Evolutionary conservation across 1,284 basidiomycete species (phyloP), one percentile per base, ranked within the genome.

Genomic region (Trichosporon sp.): DNA sequence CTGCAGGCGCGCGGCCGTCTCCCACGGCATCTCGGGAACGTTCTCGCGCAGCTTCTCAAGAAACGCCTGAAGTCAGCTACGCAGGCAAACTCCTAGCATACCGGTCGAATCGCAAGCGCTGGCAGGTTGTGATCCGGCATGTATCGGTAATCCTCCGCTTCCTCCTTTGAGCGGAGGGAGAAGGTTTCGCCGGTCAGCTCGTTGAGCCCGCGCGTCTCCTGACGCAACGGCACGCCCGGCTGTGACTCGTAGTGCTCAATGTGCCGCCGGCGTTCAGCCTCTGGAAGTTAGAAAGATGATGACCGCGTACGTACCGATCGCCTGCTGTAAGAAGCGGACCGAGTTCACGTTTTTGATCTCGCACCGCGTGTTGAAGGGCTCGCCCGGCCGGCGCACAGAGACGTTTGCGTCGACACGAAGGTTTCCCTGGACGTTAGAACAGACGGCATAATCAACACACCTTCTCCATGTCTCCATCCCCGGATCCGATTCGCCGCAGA

Each of bases 321-420:
- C 96, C 34, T 89, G 87, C 83, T 89, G 89, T 84, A 95, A 90
- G 79, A 92, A 95, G 69, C 89, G 89, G 62, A 97, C 87, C 65
- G 94, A 95, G 80, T 98, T 98, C 68, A 99, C 86, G 78, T 99
- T 99, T 84, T 99, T 99, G 77, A 99, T 90, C 83, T 99, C 97
- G 78, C 94, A 97, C 21, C 97, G 89, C 0, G 91, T 95, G 0
- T 95, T 95, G 13, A 85, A 88, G 0, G 88, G 85, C 27, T 87
- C 84, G 12, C 90, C 90, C 31, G 84, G 78, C 56, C 86, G 86
- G 75, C 92, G 90, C 1, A 97, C 88, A 1, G 95, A 98, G 1
- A 99, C 91, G 77, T 99, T 99, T 42, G 95, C 93, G 78, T 99
- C 96, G 75, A 95, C 96, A 35, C 96, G 88, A 35, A 99, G 85